A percentile compares a stretch with the other conserved stretches of the same genome.
These are phyloP conservation scores for Triangularia setosa DNA, from an alignment of 2,329 filamentous ascomycete genomes.

Conservation along the genomic window DNA sequence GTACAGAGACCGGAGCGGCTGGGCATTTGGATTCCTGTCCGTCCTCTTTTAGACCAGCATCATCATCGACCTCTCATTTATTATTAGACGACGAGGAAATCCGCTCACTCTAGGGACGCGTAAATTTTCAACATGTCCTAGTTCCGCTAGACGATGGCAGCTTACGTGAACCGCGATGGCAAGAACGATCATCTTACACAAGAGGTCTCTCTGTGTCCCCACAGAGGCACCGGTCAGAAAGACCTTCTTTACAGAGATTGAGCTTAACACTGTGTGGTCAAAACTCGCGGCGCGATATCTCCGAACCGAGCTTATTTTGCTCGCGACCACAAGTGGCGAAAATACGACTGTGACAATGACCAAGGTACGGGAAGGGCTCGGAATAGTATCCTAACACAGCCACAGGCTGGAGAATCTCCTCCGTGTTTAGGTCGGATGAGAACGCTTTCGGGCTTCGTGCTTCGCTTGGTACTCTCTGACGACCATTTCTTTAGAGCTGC, in stretches of 20 bases:
- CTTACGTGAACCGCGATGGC: neutral
- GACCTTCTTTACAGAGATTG: neutral
- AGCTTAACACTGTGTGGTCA: neutral
- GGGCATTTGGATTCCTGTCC: neutral
- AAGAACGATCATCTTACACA: neutral
- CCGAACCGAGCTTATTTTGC: neutral
- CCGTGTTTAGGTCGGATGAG: neutral
- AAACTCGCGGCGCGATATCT: neutral
- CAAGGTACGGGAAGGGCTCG: neutral
- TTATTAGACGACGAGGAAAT: neutral
- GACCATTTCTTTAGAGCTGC: neutral
- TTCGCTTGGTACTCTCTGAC: neutral
- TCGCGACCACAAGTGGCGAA: neutral
- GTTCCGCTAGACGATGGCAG: neutral
- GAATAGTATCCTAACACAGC: neutral
- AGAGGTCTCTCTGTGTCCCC: neutral
- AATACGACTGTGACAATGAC: neutral
- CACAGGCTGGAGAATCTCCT: neutral
- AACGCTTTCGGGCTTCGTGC: neutral
- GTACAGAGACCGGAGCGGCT: neutral
- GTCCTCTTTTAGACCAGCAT: neutral
- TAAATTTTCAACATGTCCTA: neutral
- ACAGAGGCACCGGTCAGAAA: neutral
- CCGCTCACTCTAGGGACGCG: neutral
- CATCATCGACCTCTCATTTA: neutral